These are phyloP conservation scores for Candida glaebosa DNA, from an alignment of 805 yeast species.

Conservation along the genomic window DNA sequence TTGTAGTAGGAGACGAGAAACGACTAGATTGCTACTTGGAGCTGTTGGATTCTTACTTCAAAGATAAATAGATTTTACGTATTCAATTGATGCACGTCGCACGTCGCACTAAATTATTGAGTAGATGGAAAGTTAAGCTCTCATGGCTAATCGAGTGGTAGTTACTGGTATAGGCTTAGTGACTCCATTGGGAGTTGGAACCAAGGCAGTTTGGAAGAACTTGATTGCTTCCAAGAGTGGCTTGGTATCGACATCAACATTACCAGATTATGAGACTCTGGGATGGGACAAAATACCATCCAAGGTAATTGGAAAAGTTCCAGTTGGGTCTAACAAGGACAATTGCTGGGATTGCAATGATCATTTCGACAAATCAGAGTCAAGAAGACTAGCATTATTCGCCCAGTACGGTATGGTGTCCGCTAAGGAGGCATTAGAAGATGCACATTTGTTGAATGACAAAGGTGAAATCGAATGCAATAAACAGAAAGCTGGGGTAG, in stretches of 20 bases:
- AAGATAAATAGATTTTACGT: not conserved
- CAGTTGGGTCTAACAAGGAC: slow-evolving; percentile 41
- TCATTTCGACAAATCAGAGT: slow-evolving; percentile 47
- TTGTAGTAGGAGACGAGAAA: slow-evolving; percentile 40
- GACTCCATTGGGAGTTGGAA: slow-evolving; percentile 82
- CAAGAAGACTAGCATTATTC: slow-evolving; percentile 64
- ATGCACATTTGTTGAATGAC: slow-evolving; percentile 44
- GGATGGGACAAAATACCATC: slow-evolving; percentile 59
- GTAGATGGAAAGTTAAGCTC: not conserved
- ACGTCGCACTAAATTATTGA: not conserved
- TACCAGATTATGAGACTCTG: slow-evolving; percentile 37
- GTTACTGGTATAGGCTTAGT: slow-evolving; percentile 89
- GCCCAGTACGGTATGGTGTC: slow-evolving; percentile 79
- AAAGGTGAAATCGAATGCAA: slow-evolving; percentile 30
- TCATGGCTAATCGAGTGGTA: slow-evolving; percentile 62
- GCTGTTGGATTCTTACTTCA: not conserved
- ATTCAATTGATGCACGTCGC: not conserved
- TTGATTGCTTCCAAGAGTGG: slow-evolving; percentile 56
- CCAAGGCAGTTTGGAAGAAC: slow-evolving; percentile 48
- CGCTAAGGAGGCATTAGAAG: slow-evolving; percentile 69
- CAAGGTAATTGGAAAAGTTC: slow-evolving; percentile 74
- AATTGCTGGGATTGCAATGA: slow-evolving; percentile 52
- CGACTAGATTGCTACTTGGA: slow-evolving; percentile 26
- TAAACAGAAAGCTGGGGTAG: slow-evolving; percentile 57
- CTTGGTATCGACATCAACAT: slow-evolving; percentile 47